These are phyloP conservation scores for Colletotrichum tabaci DNA, from an alignment of 2,329 filamentous ascomycete genomes.

Conservation along the genomic window DNA sequence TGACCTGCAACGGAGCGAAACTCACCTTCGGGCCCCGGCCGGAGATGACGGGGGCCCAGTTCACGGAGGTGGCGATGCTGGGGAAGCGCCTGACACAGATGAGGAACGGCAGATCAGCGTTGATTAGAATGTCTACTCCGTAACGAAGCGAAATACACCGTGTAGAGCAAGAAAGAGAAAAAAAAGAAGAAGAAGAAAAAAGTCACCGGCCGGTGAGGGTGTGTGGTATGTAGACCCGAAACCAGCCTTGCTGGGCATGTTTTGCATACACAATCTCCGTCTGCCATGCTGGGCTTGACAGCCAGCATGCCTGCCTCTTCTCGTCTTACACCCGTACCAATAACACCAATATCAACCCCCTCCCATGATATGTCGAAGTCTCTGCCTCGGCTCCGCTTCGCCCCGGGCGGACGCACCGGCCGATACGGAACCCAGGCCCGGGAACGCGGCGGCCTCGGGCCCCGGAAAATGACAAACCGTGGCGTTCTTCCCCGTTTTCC, in stretches of 20 bases:
- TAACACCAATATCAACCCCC: too few relatives aligned
- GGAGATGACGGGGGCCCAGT: slow-evolving; percentile 24
- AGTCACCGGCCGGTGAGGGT: too few relatives aligned
- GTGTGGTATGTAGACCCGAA: background rate
- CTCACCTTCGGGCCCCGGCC: background rate
- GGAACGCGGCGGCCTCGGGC: slow-evolving; percentile 7
- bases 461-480: background rate
- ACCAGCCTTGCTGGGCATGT: slow-evolving; percentile 15
- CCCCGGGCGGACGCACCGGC: slow-evolving; percentile 31
- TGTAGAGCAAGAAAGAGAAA: too few relatives aligned
- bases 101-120: slow-evolving; percentile 6
- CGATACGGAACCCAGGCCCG: slow-evolving; percentile 31
- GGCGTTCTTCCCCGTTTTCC: background rate
- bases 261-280: background rate
- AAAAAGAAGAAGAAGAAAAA: too few relatives aligned
- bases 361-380: background rate
- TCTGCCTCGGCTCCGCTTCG: slow-evolving; percentile 6
- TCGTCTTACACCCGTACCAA: too few relatives aligned
- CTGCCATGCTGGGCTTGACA: background rate
- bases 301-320: background rate
- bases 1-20: background rate
- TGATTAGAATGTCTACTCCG: background rate
- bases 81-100: background rate
- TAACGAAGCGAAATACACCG: too few relatives aligned
- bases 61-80: slow-evolving; percentile 33